Evolutionary conservation across 1,139 yeast species (phyloP).

Genomic region (Candida sojae): DNA sequence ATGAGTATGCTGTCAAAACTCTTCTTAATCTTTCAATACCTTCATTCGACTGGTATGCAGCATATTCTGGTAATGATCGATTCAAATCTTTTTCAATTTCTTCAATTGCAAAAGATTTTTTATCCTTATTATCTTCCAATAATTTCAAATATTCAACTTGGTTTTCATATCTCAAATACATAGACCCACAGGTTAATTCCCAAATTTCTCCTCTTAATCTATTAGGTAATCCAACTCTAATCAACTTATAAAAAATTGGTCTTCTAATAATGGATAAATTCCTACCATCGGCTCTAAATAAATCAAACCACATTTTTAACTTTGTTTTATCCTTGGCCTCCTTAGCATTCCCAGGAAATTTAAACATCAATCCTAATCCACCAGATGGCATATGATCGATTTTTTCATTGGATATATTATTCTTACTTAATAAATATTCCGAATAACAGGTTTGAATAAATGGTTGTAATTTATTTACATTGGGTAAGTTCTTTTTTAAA

Average conservation of each 20-base stretch:
- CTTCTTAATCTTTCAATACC: constrained; percentile 85
- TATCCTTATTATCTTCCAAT: constrained; percentile 60
- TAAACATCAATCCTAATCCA: constrained; percentile 80
- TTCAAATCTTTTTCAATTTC: constrained; percentile 96
- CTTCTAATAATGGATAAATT: constrained; percentile 75
- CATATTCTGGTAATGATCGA: constrained; percentile 92
- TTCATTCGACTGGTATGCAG: constrained; percentile 84
- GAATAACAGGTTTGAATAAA: constrained; percentile 80
- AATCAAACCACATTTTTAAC: constrained; percentile 91
- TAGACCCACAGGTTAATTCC: constrained; percentile 90
- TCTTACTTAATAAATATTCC: constrained; percentile 73
- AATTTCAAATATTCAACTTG: constrained; percentile 60
- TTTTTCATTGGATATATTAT: constrained; percentile 47
- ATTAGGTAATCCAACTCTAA: constrained; percentile 91
- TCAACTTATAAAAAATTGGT: constrained; percentile 75
- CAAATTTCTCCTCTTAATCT: constrained; percentile 92
- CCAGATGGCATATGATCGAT: constrained; percentile 66
- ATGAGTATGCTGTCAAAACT: constrained; percentile 90
- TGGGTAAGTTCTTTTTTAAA: constrained; percentile 62
- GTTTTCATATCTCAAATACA: constrained; percentile 68
- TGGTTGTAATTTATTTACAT: constrained; percentile 61
- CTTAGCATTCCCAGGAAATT: constrained; percentile 87
- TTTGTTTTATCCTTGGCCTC: constrained; percentile 80
- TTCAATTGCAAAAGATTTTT: constrained; percentile 81
- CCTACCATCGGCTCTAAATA: constrained; percentile 80